These are phyloP conservation scores for Sindora glabra DNA, from an alignment of 306 rosid genomes.

Conservation along the genomic window DNA sequence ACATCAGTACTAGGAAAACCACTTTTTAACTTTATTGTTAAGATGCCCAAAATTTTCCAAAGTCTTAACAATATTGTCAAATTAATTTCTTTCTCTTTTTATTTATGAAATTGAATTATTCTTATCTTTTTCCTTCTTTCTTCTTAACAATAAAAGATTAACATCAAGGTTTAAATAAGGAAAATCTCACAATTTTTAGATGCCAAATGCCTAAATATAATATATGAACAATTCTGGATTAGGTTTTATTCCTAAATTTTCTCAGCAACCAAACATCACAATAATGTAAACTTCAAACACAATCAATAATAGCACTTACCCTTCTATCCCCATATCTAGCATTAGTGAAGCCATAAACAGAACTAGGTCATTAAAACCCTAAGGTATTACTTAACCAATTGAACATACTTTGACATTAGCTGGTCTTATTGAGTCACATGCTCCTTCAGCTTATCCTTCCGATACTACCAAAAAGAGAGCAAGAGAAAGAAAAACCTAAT, in stretches of 20 bases:
- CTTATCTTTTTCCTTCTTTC: background rate
- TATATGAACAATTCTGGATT: background rate
- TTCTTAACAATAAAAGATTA: background rate
- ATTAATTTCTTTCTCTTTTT: background rate
- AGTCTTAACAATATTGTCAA: background rate
- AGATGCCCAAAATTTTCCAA: background rate
- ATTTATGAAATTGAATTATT: background rate
- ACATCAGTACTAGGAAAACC: background rate
- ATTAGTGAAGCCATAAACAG: slow-evolving; percentile 55
- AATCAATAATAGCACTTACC: slow-evolving; percentile 19
- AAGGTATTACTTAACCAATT: slow-evolving; percentile 56
- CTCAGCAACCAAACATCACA: background rate
- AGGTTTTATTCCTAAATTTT: background rate
- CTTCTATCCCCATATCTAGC: slow-evolving; percentile 67
- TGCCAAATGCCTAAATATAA: background rate
- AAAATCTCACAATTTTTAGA: background rate
- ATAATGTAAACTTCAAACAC: background rate
- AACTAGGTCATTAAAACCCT: slow-evolving; percentile 66
- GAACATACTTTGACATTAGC: slow-evolving; percentile 48
- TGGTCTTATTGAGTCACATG: slow-evolving; percentile 95
- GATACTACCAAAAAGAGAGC: slow-evolving; percentile 23
- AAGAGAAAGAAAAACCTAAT: background rate
- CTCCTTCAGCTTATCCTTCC: slow-evolving; percentile 55
- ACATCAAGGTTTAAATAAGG: too few species aligned
- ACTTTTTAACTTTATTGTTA: background rate